Base-by-base conservation (phyloP, 2,329 filamentous ascomycete genomes). In the Aspergillus tanneri region DNA sequence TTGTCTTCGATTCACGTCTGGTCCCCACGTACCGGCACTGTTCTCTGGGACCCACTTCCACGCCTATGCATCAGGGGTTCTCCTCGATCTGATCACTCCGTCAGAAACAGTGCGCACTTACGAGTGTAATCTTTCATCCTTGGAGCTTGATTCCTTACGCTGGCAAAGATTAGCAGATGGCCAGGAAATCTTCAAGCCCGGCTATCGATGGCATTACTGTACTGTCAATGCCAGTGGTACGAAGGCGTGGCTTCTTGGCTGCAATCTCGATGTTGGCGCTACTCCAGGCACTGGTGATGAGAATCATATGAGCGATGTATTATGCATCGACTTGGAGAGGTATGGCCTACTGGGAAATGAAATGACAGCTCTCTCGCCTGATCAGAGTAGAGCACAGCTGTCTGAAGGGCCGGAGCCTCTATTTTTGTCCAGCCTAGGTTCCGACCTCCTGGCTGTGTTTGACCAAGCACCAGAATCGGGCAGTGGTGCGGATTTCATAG, bases 171-270 rank as follows among this genome's bases (percentile, higher is more conserved):
- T 99, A 14, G 93, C 92, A 1, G 92, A 96, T 62, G 93, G 93
- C 3, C 87, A 89, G 41, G 93, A 99, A 65, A 86, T 99, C 25
- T 99, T 96, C 72, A 88, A 88, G 58, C 77, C 84, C 0, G 89
- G 87, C n/a, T 97, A 93, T 68, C 84, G 92, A 50, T 99, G 93
- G 93, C 92, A 97, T 68, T 99, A 99, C 66, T 97, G 93, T 68
- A 95, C 90, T 3, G 87, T 96, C 72, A 95, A 96, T 65, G 86
- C 93, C 52, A 89, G 95, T 60, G 92, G 92, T 5, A 96, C 93
- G 5, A 96, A 95, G 66, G 93, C 90, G 6, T 99, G 93, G 91
- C 77, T 99, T 19, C 79, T 99, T n/a, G 93, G 93, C 7, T 96
- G 90, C 62, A 88, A 88, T 2, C 86, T 88, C 3, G 90, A 96